phyloP scores from a whole-genome alignment of 345 rosid genomes.

The Triadica sebifera region DNA sequence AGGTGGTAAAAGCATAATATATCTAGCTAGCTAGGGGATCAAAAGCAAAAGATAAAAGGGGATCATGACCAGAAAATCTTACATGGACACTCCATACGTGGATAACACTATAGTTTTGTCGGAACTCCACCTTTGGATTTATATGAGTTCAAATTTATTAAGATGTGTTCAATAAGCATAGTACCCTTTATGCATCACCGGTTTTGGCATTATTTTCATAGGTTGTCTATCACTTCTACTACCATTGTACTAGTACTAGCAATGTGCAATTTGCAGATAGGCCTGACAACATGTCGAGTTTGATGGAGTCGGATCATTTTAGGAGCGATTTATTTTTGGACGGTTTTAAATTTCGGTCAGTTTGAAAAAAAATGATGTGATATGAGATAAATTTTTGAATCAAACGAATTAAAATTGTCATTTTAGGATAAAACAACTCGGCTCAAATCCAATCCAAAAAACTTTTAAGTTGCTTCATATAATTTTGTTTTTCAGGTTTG shows the following conservation, averaged over 20 bases:
- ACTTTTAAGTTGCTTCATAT: too few species aligned
- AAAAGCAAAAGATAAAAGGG: conserved; percentile 8
- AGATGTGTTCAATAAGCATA: conserved; percentile 33
- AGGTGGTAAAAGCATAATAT: conserved; percentile 24
- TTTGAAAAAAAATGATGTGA: too few species aligned
- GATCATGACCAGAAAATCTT: conserved; percentile 31
- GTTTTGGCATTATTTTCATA: conserved; percentile 13
- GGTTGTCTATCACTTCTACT: not conserved
- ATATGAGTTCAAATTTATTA: conserved; percentile 27
- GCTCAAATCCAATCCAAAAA: too few species aligned
- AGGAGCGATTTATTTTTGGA: too few species aligned
- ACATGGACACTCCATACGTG: too few species aligned
- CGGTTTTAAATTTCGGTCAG: too few species aligned
- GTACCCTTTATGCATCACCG: conserved; percentile 23
- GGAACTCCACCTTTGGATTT: conserved; percentile 37
- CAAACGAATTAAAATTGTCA: too few species aligned
- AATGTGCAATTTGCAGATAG: conserved; percentile 7
- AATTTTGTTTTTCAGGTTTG: too few species aligned
- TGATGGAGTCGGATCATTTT: too few species aligned
- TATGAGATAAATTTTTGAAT: too few species aligned
- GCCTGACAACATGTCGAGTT: too few species aligned
- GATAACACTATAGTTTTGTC: conserved; percentile 36
- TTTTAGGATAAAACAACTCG: too few species aligned
- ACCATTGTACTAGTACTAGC: not conserved
- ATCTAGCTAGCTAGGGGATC: not conserved